Evolutionary conservation across 2,329 filamentous ascomycete species (phyloP), one percentile per base, ranked within the genome.

Genomic region (Parastagonospora nodorum): DNA sequence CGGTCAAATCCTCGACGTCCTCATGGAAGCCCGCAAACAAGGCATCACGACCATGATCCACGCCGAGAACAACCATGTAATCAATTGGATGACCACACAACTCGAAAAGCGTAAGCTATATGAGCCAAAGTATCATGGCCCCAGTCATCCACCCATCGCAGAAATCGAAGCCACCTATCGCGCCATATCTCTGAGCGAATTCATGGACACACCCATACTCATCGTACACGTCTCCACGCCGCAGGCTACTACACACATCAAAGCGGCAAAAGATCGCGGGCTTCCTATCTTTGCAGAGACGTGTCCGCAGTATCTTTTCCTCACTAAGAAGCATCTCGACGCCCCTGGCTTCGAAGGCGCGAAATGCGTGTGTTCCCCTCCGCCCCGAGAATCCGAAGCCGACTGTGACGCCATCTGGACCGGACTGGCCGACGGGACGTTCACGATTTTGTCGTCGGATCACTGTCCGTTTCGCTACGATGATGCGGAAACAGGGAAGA

Each of bases 21-120:
- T 74, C 4, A 58, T 74, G 14, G 68, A 76, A 60, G 74, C 66
- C 51, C 73, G 57, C 45, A 74, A 67, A 67, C 75, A 77, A 46
- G 64, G 73, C 16, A 80, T 84, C 41, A 75, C 80, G 9, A 84
- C 82, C 15, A 83, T 83, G 77, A 77, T 84, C 36, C 80, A 83
- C 54, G 80, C 80, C 1, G 80, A 83, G 58, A 83, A 83, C 53
- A 78, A 78, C 19, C 78, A 81, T 46, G 75, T 82, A 14, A 78
- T 83, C 31, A 74, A 80, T 43, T 82, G 79, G 80, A 78, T 83
- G 52, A 83, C 80, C 1, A 74, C 76, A 32, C 78, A 80, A 45
- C 76, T 83, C 11, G 80, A 82, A 53, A 74, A 77, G 41, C 72
- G 74, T 28, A 73, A 75, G 16, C 64, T 80, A 4, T 77, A 78